Conservation (phyloP, 2,329 filamentous ascomycete genomes). For the Fusarium tricinctum region DNA sequence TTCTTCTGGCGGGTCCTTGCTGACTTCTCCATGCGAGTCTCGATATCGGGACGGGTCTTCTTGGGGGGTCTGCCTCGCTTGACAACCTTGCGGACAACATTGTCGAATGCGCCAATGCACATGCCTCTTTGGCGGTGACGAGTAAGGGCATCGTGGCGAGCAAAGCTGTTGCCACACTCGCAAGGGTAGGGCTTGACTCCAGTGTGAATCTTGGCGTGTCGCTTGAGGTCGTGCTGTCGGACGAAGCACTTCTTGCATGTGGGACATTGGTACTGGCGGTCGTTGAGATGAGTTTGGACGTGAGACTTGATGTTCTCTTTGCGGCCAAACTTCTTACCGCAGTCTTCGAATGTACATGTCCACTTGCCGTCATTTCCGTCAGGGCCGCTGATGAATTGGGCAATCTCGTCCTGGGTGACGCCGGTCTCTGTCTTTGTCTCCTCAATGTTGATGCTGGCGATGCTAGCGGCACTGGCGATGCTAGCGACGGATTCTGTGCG, state of each 20-base stretch:
- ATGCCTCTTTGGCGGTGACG: constrained; percentile 95
- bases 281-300: constrained; percentile 96
- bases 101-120: constrained; percentile 95
- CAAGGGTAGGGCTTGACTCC: constrained; percentile 96
- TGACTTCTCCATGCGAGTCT: constrained; percentile 70
- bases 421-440: constrained; percentile 82
- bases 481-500: constrained; percentile 73
- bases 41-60: constrained; percentile 71
- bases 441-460: constrained; percentile 74
- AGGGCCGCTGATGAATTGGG: constrained; percentile 79
- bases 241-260: constrained; percentile 97
- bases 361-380: constrained; percentile 82
- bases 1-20: constrained; percentile 69
- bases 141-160: constrained; percentile 93
- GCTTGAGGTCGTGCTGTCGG: constrained; percentile 95
- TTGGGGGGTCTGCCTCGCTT: constrained; percentile 73
- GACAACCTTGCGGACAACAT: constrained; percentile 71
- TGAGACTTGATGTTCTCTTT: constrained; percentile 99
- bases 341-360: constrained; percentile 82
- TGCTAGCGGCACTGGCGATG: constrained; percentile 70
- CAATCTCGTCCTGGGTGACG: constrained; percentile 87
- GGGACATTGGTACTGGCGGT: constrained; percentile 94
- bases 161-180: constrained; percentile 94
- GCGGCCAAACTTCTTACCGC: constrained; percentile 91
- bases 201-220: constrained; percentile 97